A percentile compares a stretch with the other conserved stretches of the same genome.
Evolutionary conservation across 805 yeast genomes (phyloP).

Genomic region (Cyberlindnera veronae): DNA sequence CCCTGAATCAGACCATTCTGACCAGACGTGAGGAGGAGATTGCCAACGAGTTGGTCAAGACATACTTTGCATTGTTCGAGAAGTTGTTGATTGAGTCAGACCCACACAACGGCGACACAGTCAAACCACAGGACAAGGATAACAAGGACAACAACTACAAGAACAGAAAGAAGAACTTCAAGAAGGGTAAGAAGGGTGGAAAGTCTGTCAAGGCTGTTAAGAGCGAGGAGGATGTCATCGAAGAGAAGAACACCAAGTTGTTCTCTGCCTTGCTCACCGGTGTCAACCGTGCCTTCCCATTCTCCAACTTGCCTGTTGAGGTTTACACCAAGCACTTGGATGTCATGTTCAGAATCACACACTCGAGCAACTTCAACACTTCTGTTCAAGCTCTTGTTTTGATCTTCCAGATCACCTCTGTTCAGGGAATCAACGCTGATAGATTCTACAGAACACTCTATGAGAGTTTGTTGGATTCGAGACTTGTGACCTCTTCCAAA

Average conservation of each 20-base stretch:
- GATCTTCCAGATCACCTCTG: constrained; percentile 71
- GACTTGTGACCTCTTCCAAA: constrained; percentile 83
- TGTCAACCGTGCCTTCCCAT: constrained; percentile 93
- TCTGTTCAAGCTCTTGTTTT: constrained; percentile 88
- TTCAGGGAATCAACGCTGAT: constrained; percentile 54
- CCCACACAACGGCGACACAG: constrained; percentile 36
- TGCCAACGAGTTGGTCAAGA: constrained; percentile 78
- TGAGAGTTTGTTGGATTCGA: constrained; percentile 81
- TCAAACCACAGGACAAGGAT: constrained; percentile 33
- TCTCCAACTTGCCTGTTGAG: constrained; percentile 68
- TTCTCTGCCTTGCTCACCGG: constrained; percentile 93
- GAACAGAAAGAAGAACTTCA: constrained; percentile 70
- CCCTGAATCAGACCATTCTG: constrained; percentile 89
- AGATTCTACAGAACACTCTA: constrained; percentile 86
- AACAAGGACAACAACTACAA: constrained; percentile 46
- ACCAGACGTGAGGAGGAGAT: constrained; percentile 72
- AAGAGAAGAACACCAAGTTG: constrained; percentile 80
- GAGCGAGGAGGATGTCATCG: constrained; percentile 57
- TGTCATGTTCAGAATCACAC: constrained; percentile 85
- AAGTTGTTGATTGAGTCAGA: constrained; percentile 72
- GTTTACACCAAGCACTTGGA: constrained; percentile 74
- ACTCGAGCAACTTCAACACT: constrained; percentile 90
- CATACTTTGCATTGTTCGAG: constrained; percentile 85
- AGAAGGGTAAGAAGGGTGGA: constrained; percentile 87
- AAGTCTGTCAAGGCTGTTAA: constrained; percentile 66